Percentiles rank a stretch among this genome's conserved stretches.
Evolutionary conservation across 805 yeast species (phyloP).

Genomic region (Yarrowia alimentaria): DNA sequence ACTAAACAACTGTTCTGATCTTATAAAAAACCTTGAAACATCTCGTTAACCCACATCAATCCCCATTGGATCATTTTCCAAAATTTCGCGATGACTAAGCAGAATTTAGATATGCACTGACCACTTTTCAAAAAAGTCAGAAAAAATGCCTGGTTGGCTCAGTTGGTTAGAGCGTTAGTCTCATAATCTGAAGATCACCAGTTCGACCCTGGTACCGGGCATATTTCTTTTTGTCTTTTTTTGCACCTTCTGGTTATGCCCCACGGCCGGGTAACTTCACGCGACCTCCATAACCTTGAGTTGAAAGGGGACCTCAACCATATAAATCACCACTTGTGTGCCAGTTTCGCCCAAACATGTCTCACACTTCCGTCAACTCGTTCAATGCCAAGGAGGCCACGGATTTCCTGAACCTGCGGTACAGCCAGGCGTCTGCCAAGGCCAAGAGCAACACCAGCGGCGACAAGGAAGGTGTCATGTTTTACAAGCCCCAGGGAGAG

Average conservation of each 20-base stretch:
- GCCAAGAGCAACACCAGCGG: constrained; percentile 6
- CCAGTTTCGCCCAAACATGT: too few relatives aligned
- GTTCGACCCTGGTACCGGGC: constrained; percentile 28
- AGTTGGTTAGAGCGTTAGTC: constrained; percentile 28
- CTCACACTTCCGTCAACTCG: constrained; percentile 25
- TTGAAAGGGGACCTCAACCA: too few relatives aligned
- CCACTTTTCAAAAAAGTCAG: not conserved
- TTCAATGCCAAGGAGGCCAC: constrained; percentile 22
- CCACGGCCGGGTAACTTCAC: too few relatives aligned
- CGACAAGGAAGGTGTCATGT: constrained; percentile 7
- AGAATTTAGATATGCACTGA: not conserved
- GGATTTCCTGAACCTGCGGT: constrained; percentile 23
- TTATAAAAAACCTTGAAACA: too few relatives aligned
- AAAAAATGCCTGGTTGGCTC: constrained; percentile 23
- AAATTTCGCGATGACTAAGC: too few relatives aligned
- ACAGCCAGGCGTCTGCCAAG: constrained; percentile 16
- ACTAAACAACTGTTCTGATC: too few relatives aligned
- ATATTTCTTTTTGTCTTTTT: not conserved
- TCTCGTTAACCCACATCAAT: too few relatives aligned
- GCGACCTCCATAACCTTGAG: too few relatives aligned
- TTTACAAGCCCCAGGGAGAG: constrained; percentile 24
- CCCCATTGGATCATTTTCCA: too few relatives aligned
- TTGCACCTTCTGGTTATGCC: too few relatives aligned
- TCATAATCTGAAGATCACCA: constrained; percentile 28
- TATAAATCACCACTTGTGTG: too few relatives aligned